These are phyloP conservation scores for Echites panduratus DNA, from an alignment of 257 asterid species.

Conservation along the genomic window DNA sequence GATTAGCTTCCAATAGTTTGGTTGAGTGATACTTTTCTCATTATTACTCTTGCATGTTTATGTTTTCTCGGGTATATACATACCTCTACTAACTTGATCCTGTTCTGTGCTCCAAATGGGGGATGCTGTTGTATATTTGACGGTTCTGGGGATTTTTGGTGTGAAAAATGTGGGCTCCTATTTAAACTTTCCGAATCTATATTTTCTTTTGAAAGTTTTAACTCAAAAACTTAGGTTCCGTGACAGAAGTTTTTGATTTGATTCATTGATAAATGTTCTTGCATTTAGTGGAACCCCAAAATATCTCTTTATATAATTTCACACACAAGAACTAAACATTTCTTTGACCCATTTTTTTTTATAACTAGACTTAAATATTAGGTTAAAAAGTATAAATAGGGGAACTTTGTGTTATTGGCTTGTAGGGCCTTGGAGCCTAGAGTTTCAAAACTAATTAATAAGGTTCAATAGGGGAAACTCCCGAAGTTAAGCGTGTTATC, in stretches of 20 bases:
- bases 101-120: neutral
- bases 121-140: neutral
- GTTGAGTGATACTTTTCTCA: neutral
- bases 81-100: neutral
- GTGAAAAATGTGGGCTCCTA: neutral
- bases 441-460: neutral
- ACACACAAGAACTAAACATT: neutral
- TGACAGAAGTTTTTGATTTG: neutral
- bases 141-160: neutral
- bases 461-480: neutral
- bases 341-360: neutral
- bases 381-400: neutral
- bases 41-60: neutral
- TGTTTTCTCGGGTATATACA: neutral
- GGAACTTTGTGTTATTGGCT: neutral
- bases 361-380: neutral
- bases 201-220: neutral
- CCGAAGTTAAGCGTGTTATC: neutral
- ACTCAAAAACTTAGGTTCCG: neutral
- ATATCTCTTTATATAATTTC: no score
- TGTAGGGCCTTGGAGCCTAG: neutral
- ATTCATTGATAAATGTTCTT: neutral
- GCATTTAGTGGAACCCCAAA: neutral
- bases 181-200: neutral
- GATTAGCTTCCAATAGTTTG: neutral